Evolutionary conservation across 2,329 filamentous ascomycete genomes (phyloP).

Genomic region (Cordyceps farinosa): DNA sequence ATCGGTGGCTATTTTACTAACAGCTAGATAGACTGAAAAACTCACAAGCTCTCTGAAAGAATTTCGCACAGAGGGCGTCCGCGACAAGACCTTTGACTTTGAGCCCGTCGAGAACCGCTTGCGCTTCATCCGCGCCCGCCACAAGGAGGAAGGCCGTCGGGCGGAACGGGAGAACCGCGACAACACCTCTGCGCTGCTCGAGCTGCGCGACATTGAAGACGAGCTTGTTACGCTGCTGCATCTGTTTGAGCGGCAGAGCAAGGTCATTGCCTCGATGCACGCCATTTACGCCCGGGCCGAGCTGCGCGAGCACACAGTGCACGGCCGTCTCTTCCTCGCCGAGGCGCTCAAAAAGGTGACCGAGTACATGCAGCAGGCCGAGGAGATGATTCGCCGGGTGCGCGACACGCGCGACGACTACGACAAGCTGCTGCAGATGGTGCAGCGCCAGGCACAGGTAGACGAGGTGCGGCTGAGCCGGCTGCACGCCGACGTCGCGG

Average conservation of each 20-base stretch:
- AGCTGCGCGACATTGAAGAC: slow-evolving; percentile 62
- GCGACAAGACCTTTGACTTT: slow-evolving; percentile 39
- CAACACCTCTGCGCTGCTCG: slow-evolving; percentile 59
- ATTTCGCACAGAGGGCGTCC: slow-evolving; percentile 57
- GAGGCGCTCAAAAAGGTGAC: slow-evolving; percentile 51
- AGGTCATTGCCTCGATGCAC: slow-evolving; percentile 47
- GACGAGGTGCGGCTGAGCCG: slow-evolving; percentile 62
- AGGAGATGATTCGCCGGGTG: slow-evolving; percentile 57
- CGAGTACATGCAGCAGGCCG: slow-evolving; percentile 52
- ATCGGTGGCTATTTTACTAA: not conserved
- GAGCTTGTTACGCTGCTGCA: slow-evolving; percentile 55
- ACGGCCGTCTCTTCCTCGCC: slow-evolving; percentile 49
- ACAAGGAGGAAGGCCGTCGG: slow-evolving; percentile 39
- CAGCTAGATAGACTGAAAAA: slow-evolving; percentile 50
- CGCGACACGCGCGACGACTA: slow-evolving; percentile 58
- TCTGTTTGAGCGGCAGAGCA: slow-evolving; percentile 55
- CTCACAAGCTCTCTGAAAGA: slow-evolving; percentile 60
- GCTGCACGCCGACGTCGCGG: slow-evolving; percentile 59
- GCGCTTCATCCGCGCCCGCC: slow-evolving; percentile 36
- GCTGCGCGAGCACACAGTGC: slow-evolving; percentile 38
- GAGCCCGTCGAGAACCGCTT: slow-evolving; percentile 40
- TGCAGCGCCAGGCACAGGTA: slow-evolving; percentile 63
- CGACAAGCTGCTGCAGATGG: slow-evolving; percentile 63
- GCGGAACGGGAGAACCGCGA: slow-evolving; percentile 58
- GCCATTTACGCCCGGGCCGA: slow-evolving; percentile 40